Percentiles rank a stretch among this genome's conserved stretches.
These are phyloP conservation scores for Microbotryum intermedium DNA, from an alignment of 1,284 basidiomycete genomes.

Conservation along the genomic window DNA sequence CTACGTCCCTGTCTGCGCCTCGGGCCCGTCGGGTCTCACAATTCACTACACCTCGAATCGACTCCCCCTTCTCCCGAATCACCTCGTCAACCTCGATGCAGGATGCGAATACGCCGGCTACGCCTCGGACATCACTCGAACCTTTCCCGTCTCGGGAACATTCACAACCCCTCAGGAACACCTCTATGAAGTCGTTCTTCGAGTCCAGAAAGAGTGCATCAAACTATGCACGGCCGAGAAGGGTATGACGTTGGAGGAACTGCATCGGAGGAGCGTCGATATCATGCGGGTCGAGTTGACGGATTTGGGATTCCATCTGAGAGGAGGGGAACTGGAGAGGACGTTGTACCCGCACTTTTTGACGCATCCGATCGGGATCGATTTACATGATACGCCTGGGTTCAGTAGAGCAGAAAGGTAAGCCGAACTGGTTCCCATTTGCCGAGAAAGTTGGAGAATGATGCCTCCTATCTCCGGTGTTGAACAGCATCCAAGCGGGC, in stretches of 20 bases:
- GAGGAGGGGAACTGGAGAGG: slow-evolving; percentile 58
- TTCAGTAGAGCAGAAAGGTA: slow-evolving; percentile 39
- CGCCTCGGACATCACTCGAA: slow-evolving; percentile 92
- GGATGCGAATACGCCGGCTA: slow-evolving; percentile 59
- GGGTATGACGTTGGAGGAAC: slow-evolving; percentile 56
- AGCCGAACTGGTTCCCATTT: slow-evolving; percentile 15
- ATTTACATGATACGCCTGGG: slow-evolving; percentile 45
- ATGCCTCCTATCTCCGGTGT: background rate
- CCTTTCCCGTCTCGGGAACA: slow-evolving; percentile 72
- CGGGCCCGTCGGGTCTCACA: slow-evolving; percentile 61
- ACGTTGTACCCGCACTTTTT: slow-evolving; percentile 78
- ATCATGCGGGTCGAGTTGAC: slow-evolving; percentile 64
- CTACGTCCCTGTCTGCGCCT: slow-evolving; percentile 90
- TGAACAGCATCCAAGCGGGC: slow-evolving; percentile 54
- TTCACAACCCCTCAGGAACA: slow-evolving; percentile 77
- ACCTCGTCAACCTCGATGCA: slow-evolving; percentile 79
- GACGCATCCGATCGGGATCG: slow-evolving; percentile 59
- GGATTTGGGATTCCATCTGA: slow-evolving; percentile 69
- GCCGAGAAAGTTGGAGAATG: background rate
- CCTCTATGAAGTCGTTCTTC: slow-evolving; percentile 76
- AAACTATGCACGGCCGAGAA: slow-evolving; percentile 52
- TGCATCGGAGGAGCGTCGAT: slow-evolving; percentile 68
- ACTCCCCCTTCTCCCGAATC: slow-evolving; percentile 59
- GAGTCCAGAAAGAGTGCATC: slow-evolving; percentile 62
- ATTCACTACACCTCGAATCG: slow-evolving; percentile 91